A percentile compares a stretch with the other conserved stretches of the same genome.
Conservation (phyloP, 306 rosid genomes). For the Arachis hypogaea region DNA sequence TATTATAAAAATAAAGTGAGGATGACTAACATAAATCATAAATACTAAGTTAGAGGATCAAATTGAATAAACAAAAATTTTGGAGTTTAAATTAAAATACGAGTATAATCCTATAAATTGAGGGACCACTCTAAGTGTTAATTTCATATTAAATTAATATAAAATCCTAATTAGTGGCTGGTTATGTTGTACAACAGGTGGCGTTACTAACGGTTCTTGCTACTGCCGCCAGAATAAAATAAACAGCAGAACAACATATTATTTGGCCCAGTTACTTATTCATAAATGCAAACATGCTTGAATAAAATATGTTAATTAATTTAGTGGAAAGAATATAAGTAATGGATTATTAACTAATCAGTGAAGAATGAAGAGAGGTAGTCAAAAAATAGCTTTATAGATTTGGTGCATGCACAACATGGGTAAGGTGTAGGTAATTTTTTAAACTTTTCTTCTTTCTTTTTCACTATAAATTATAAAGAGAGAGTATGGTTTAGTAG, state of each 20-base stretch:
- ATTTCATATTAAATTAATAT: too few species aligned
- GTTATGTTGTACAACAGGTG: neutral
- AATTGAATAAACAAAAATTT: too few species aligned
- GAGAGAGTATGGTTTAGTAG: conserved; percentile 26
- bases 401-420: conserved; percentile 49
- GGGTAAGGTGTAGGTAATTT: conserved; percentile 24
- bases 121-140: too few species aligned
- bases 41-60: too few species aligned
- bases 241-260: neutral
- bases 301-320: conserved; percentile 27
- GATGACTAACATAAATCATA: too few species aligned
- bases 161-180: too few species aligned
- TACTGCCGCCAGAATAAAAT: conserved; percentile 2
- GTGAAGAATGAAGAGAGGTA: conserved; percentile 37
- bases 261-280: conserved; percentile 9
- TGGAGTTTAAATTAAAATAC: too few species aligned
- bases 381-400: conserved; percentile 48
- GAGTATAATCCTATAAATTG: too few species aligned
- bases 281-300: conserved; percentile 11
- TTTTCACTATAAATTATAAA: conserved; percentile 2
- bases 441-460: neutral
- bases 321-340: conserved; percentile 28
- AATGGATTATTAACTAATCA: conserved; percentile 33
- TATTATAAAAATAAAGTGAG: too few species aligned
- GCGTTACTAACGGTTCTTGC: neutral